Base-by-base conservation (phyloP, 371 early-diverging fungal genomes). In the Saksenaea oblongispora region DNA sequence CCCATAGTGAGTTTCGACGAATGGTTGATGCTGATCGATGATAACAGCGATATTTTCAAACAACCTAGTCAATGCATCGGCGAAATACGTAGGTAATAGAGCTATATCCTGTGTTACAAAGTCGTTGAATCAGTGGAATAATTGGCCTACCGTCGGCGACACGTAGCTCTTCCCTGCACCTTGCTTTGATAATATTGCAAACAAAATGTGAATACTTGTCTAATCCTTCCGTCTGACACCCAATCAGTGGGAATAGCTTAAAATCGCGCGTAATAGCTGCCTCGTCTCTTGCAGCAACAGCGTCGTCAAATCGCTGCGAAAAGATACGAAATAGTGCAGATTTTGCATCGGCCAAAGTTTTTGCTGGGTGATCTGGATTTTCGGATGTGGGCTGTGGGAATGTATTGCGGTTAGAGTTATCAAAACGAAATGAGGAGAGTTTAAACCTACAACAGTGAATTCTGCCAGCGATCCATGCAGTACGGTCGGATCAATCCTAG, bases 31-130 rank as follows among this genome's bases (percentile, higher is more conserved):
- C 58, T 90, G 88, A 72, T 96, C 95, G 27, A 96, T 83, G 18
- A 94, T 83, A 3, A 84, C 79, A 0, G 96, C 97, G 53, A 95
- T 87, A 28, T 86, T 85, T 73, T 97, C 98, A 73, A 95, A 96
- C 44, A 97, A 69, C 27, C 87, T 72, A 11, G 91, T 94, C 34
- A 96, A 65, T 15, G 91, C 81, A 55, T 92, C 87, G 3, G 90
- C 90, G 67, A 84, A 90, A 63, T 88, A 85, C 7, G 84, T 83
- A 15, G 68, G 60, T 9, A 63, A 18, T 13, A 59, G 4, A 18
- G 42, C 68, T 67, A 55, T 36, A 44, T 28, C 18, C 35, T 13
- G 2, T 2, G 26, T 55, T 13, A 22, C 54, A 15, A 41, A 61
- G 31, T 31, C 44, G 5, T 9, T 51, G 27, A 57, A 34, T 35